These are phyloP conservation scores for Kandelia obovata DNA, from an alignment of 345 rosid species.

Conservation along the genomic window DNA sequence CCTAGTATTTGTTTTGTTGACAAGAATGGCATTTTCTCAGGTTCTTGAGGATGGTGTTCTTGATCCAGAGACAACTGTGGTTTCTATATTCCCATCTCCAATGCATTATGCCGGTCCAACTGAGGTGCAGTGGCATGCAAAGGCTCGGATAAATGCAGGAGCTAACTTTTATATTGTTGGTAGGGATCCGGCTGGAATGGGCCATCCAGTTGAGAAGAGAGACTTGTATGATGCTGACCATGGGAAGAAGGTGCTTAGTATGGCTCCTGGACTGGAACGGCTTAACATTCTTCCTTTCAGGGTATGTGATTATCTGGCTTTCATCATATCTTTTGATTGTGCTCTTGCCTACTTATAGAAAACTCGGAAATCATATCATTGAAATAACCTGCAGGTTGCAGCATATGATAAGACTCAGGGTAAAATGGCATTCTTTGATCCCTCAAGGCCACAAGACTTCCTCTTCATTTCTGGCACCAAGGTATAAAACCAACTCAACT, in stretches of 20 bases:
- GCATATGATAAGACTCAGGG: conserved; percentile 93
- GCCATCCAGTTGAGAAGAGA: conserved; percentile 92
- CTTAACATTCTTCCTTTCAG: conserved; percentile 94
- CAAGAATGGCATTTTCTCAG: conserved; percentile 36
- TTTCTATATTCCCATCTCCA: conserved; percentile 97
- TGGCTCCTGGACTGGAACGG: conserved; percentile 96
- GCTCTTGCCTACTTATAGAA: neutral
- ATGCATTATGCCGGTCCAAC: conserved; percentile 99
- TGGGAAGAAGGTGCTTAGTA: conserved; percentile 91
- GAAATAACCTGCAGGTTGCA: conserved; percentile 58
- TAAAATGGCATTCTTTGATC: conserved; percentile 98
- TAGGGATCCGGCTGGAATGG: conserved; percentile 98
- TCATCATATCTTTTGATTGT: neutral
- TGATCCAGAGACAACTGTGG: conserved; percentile 97
- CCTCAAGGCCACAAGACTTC: conserved; percentile 85
- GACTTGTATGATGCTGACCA: conserved; percentile 98
- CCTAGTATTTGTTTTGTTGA: neutral
- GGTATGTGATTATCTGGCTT: conserved; percentile 37
- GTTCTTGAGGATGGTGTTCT: conserved; percentile 97
- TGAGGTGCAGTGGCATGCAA: conserved; percentile 99
- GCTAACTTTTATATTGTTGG: conserved; percentile 99
- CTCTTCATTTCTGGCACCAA: conserved; percentile 93
- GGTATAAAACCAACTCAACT: conserved; percentile 35
- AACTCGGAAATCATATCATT: neutral
- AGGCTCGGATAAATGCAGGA: conserved; percentile 96